A percentile compares a stretch with the other conserved stretches of the same genome.
These are phyloP conservation scores for Pseudogymnoascus sp. DNA, from an alignment of 2,329 filamentous ascomycete species.

Conservation along the genomic window DNA sequence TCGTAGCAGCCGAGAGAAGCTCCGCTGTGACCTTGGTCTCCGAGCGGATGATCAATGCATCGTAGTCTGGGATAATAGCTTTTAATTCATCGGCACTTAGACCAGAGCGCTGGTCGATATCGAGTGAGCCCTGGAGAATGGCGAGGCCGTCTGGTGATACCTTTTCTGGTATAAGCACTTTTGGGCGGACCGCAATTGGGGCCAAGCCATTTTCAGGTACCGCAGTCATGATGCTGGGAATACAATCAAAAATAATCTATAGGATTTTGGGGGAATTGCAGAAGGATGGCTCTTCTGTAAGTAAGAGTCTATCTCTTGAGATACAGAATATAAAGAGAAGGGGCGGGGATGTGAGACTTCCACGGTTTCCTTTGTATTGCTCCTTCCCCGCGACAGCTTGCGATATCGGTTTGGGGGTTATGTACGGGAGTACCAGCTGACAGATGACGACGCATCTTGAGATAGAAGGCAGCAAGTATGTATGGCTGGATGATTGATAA, in stretches of 20 bases:
- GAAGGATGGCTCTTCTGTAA: neutral
- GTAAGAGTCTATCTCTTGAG: neutral
- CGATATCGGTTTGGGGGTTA: conserved; percentile 11
- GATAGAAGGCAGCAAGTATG: neutral
- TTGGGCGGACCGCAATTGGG: conserved; percentile 18
- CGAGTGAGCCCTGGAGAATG: conserved; percentile 58
- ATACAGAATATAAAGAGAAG: neutral
- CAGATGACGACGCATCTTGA: conserved; percentile 10
- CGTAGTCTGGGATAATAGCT: conserved; percentile 62
- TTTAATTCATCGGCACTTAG: conserved; percentile 59
- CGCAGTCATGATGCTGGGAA: neutral
- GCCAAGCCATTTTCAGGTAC: neutral
- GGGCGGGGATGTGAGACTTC: neutral
- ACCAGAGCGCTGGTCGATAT: conserved; percentile 62
- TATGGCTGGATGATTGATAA: conserved; percentile 11
- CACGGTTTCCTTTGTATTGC: neutral
- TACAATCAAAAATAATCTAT: conserved; percentile 2
- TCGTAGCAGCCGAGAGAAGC: conserved; percentile 59
- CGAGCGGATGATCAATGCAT: conserved; percentile 72
- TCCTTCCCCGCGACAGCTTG: neutral
- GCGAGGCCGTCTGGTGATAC: conserved; percentile 72
- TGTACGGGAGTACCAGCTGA: conserved; percentile 9
- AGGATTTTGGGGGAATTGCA: neutral
- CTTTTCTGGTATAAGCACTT: conserved; percentile 71
- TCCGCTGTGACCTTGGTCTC: conserved; percentile 72